Evolutionary conservation across 2,329 filamentous ascomycete genomes (phyloP).

Genomic region (Monilinia laxa): DNA sequence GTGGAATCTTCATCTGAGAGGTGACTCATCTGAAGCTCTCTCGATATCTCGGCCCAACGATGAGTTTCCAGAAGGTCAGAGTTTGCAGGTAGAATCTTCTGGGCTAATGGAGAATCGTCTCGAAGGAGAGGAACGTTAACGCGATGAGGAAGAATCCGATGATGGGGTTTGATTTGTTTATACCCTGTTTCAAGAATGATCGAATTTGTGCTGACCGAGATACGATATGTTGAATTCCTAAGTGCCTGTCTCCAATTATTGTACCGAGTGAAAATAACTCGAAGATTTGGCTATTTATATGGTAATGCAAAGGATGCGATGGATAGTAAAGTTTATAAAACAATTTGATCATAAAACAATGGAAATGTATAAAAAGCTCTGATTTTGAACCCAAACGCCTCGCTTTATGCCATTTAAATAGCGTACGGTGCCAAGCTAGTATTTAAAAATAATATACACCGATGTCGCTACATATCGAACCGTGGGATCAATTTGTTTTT

Average conservation of each 20-base stretch:
- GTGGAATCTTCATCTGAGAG: not conserved
- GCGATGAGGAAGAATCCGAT: not conserved
- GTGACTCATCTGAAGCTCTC: not conserved
- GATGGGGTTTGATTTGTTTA: not conserved
- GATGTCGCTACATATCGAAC: not conserved
- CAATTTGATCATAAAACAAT: not conserved
- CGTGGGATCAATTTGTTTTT: not conserved
- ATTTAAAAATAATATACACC: not conserved
- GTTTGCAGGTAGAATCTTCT: not conserved
- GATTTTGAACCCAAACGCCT: not conserved
- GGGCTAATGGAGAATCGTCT: not conserved
- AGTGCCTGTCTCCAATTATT: too few relatives aligned
- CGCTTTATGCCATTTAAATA: not conserved
- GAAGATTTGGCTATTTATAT: not conserved
- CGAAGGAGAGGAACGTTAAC: not conserved
- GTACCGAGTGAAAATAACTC: not conserved
- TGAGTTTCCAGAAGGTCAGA: not conserved
- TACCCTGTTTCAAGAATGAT: not conserved
- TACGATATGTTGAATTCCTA: too few relatives aligned
- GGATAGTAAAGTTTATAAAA: not conserved
- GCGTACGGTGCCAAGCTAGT: not conserved
- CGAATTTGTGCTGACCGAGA: not conserved
- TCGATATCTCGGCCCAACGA: not conserved
- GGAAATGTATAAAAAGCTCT: not conserved
- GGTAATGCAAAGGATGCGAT: not conserved